phyloP scores from a whole-genome alignment of 257 asterid genomes.

The Lantana camara region DNA sequence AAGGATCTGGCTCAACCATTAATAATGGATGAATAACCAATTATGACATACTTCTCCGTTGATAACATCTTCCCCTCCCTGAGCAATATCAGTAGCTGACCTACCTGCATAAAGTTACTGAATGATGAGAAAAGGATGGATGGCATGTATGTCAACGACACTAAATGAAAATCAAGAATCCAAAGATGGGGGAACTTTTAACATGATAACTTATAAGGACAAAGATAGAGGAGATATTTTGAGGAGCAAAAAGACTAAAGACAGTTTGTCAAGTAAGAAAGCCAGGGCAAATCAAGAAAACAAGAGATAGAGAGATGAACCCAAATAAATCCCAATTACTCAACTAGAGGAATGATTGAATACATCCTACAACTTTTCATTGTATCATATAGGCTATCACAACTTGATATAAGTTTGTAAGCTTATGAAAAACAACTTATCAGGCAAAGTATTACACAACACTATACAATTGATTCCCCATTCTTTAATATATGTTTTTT shows the following conservation, averaged over 20 bases:
- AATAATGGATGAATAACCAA: constrained; percentile 29
- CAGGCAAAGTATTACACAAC: neutral
- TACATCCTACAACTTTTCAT: neutral
- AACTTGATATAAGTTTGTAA: neutral
- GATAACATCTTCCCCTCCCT: constrained; percentile 33
- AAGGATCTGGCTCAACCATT: constrained; percentile 33
- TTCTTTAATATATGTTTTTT: neutral
- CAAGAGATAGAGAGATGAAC: neutral
- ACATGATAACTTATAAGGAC: neutral
- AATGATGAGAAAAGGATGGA: constrained; percentile 20
- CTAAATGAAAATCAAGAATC: constrained; percentile 4
- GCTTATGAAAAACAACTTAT: neutral
- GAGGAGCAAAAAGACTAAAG: neutral
- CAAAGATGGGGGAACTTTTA: neutral
- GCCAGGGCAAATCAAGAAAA: neutral
- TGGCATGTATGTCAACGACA: neutral
- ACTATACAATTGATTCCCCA: neutral
- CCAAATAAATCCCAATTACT: too few relatives aligned
- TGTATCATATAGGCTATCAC: neutral
- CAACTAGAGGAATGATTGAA: too few relatives aligned
- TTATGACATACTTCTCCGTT: constrained; percentile 42
- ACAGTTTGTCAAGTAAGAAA: neutral
- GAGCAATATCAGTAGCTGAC: constrained; percentile 30
- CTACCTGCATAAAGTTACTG: constrained; percentile 35
- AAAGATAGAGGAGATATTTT: neutral